phyloP scores from a whole-genome alignment of 2,329 filamentous ascomycete genomes.

The Tolypocladium ovalisporum region DNA sequence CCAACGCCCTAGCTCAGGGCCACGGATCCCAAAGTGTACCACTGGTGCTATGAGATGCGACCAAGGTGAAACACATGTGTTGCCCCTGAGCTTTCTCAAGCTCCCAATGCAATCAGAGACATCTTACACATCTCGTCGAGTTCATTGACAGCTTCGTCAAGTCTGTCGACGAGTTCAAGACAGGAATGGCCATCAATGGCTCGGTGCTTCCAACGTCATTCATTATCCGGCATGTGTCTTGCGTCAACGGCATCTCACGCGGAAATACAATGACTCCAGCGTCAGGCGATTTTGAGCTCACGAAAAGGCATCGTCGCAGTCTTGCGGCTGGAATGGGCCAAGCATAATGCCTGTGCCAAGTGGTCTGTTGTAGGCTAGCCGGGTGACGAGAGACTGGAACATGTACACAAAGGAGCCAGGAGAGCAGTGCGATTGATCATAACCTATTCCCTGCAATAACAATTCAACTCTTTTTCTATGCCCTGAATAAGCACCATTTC shows the following conservation, averaged over 20 bases:
- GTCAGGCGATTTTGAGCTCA: not conserved
- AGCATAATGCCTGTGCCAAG: not conserved
- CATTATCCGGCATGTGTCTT: not conserved
- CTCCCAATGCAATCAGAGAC: not conserved
- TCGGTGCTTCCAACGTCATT: not conserved
- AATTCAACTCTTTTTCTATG: not conserved
- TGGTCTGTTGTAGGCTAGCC: not conserved
- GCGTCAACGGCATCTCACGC: not conserved
- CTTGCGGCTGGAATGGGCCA: not conserved
- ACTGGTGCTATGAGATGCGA: conserved; percentile 33
- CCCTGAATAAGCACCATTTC: not conserved
- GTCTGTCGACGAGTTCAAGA: too few relatives aligned
- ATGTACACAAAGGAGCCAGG: not conserved
- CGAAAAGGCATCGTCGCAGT: not conserved
- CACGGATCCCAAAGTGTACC: conserved; percentile 34
- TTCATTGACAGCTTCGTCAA: not conserved
- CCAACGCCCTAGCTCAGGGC: conserved; percentile 26
- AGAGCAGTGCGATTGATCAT: not conserved
- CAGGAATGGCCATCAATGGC: not conserved
- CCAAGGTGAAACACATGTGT: conserved; percentile 12
- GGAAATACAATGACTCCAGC: not conserved
- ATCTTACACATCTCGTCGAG: too few relatives aligned
- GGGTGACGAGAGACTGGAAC: not conserved
- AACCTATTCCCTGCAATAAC: not conserved
- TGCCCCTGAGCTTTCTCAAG: not conserved